A percentile compares a stretch with the other conserved stretches of the same genome.
Conservation (phyloP, 345 rosid genomes). For the Gossypium herbaceum region DNA sequence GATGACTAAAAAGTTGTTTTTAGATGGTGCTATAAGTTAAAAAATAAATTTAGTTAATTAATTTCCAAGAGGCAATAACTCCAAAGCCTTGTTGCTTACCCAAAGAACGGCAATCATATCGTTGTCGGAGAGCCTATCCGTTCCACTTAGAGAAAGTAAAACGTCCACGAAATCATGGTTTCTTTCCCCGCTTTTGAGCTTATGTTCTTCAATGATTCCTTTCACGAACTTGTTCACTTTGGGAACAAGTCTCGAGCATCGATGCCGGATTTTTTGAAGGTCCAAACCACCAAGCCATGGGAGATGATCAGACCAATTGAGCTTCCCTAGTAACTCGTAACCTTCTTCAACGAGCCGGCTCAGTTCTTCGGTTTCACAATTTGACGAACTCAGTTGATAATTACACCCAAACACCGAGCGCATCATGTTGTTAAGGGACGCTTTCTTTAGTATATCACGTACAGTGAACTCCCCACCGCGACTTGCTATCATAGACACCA, state of each 20-base stretch:
- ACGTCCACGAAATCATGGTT: conserved; percentile 63
- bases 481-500: conserved; percentile 30
- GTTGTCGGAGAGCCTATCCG: conserved; percentile 46
- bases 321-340: conserved; percentile 48
- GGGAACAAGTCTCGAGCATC: conserved; percentile 60
- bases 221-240: conserved; percentile 57
- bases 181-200: conserved; percentile 24
- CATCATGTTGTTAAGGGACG: conserved; percentile 73
- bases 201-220: conserved; percentile 48
- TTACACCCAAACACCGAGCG: conserved; percentile 56
- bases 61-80: no score
- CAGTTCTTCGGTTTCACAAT: conserved; percentile 37
- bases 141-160: conserved; percentile 49
- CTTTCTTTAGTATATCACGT: conserved; percentile 51
- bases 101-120: conserved; percentile 76
- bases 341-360: conserved; percentile 57
- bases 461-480: conserved; percentile 24
- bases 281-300: conserved; percentile 60
- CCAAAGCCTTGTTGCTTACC: conserved; percentile 34
- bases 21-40: no score
- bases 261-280: conserved; percentile 55
- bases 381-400: conserved; percentile 33
- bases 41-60: no score
- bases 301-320: conserved; percentile 72
- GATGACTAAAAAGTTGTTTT: no score